Evolutionary conservation across 1,139 yeast species (phyloP).

Genomic region (Candida dubliniensis): DNA sequence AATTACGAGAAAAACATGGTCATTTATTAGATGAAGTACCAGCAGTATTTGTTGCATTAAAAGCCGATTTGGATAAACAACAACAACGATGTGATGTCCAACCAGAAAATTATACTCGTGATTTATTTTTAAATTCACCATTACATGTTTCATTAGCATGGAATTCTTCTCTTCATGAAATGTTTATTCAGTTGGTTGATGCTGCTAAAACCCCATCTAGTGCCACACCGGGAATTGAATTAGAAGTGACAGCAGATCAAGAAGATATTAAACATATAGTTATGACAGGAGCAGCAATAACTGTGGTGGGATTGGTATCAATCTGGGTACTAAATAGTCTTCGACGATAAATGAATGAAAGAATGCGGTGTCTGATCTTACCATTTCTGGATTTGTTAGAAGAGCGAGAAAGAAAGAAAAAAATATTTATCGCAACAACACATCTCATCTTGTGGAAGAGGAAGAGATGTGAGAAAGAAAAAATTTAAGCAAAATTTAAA

Average conservation of each 20-base stretch:
- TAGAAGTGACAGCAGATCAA: constrained; percentile 55
- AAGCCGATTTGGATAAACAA: constrained; percentile 93
- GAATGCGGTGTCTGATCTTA: background rate
- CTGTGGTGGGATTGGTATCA: constrained; percentile 59
- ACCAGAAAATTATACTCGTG: constrained; percentile 83
- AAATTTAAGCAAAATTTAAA: too few species aligned
- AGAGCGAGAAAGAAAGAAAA: background rate
- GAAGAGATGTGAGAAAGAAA: too few species aligned
- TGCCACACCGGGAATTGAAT: constrained; percentile 80
- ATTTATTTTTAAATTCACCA: constrained; percentile 61
- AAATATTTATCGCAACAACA: constrained; percentile 1
- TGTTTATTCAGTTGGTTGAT: constrained; percentile 83
- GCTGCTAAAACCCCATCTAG: constrained; percentile 79
- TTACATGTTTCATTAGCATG: constrained; percentile 87
- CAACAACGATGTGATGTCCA: constrained; percentile 84
- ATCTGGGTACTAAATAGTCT: constrained; percentile 60
- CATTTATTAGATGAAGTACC: constrained; percentile 66
- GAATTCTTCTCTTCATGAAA: constrained; percentile 82
- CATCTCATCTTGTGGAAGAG: constrained; percentile 1
- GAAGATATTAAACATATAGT: constrained; percentile 50
- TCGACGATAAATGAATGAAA: constrained; percentile 8
- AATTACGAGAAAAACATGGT: constrained; percentile 59
- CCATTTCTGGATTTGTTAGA: background rate
- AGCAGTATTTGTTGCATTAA: constrained; percentile 82
- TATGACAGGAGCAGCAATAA: constrained; percentile 66